Base-by-base conservation (phyloP, 2,329 filamentous ascomycete genomes). In the Thermothelomyces thermophilus region DNA sequence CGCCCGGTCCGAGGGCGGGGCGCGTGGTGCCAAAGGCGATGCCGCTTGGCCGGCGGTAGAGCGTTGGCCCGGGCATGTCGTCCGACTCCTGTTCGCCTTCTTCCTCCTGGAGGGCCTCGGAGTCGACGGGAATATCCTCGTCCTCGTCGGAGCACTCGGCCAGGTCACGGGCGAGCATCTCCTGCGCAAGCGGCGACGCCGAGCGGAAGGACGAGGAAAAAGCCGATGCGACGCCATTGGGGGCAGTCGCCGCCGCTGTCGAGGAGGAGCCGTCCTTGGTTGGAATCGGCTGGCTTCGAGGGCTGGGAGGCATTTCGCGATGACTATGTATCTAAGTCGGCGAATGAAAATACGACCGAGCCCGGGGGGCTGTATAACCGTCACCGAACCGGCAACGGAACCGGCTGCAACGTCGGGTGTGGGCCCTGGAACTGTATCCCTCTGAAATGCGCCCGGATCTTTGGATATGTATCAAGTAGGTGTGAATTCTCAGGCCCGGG, bases 31-130 rank as follows among this genome's bases (percentile, higher is more conserved):
- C 86, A 52, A 80, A 87, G 26, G 84, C 83, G 37, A 93, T 83
- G 62, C 84, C 86, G 58, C 82, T 86, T 1, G 89, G 87, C 40
- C 89, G 79, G 48, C 86, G 81, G 69, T 93, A 95, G 59, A 74
- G 75, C 63, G 67, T 71, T 48, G 70, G 75, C n/a, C 68, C 66
- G 4, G 64, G 63, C 4, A 66, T 64, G 10, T 69, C 69, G 39
- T 72, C 67, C 5, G 65, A 65, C 11, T 66, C 65, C 22, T 62
- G 62, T 43, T 71, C 64, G 45, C 46, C 55, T 14, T 58, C 64
- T 22, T 35, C 40, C 62, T 42, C 42, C 8, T 41, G 35, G 13
- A 45, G 61, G 14, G 62, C 63, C 17, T 65, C 60, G 28, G 63
- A 59, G 33, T 63, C 64, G 11, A 62, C 62, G 19, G 33, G 41